Evolutionary conservation across 2,329 filamentous ascomycete genomes (phyloP).

Genomic region (Leptoxyphium fumago): DNA sequence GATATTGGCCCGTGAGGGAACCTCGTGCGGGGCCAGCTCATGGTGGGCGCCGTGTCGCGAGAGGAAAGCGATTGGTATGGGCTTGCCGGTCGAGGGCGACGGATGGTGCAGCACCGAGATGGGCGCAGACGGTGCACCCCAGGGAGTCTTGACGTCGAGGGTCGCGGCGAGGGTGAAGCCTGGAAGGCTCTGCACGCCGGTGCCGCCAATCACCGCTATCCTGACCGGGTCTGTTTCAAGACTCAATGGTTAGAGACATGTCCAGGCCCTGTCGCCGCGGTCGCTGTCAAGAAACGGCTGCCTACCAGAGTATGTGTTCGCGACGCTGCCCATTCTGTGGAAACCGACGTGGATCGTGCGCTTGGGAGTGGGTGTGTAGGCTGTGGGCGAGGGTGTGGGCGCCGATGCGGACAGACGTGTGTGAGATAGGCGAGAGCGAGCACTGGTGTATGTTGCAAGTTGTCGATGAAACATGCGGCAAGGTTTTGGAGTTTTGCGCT

Average conservation of each 20-base stretch:
- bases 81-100: conserved; percentile 48
- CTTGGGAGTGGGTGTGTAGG: too few species aligned
- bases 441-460: too few species aligned
- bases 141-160: conserved; percentile 67
- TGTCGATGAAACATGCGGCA: too few species aligned
- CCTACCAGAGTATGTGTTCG: conserved; percentile 18
- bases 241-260: background rate
- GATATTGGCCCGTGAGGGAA: conserved; percentile 91
- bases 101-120: conserved; percentile 83
- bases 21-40: conserved; percentile 81
- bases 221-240: conserved; percentile 28
- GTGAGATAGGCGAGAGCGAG: too few species aligned
- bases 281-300: background rate
- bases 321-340: conserved; percentile 22
- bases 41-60: conserved; percentile 84
- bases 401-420: too few species aligned
- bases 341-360: conserved; percentile 16
- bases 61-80: conserved; percentile 68
- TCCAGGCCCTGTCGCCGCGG: conserved; percentile 8
- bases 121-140: conserved; percentile 63
- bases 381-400: too few species aligned
- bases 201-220: conserved; percentile 50
- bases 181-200: conserved; percentile 74
- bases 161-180: conserved; percentile 74
- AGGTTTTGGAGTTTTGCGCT: too few species aligned